A percentile compares a stretch with the other conserved stretches of the same genome.
These are phyloP conservation scores for Rubroshorea leprosula DNA, from an alignment of 345 rosid genomes.

Conservation along the genomic window DNA sequence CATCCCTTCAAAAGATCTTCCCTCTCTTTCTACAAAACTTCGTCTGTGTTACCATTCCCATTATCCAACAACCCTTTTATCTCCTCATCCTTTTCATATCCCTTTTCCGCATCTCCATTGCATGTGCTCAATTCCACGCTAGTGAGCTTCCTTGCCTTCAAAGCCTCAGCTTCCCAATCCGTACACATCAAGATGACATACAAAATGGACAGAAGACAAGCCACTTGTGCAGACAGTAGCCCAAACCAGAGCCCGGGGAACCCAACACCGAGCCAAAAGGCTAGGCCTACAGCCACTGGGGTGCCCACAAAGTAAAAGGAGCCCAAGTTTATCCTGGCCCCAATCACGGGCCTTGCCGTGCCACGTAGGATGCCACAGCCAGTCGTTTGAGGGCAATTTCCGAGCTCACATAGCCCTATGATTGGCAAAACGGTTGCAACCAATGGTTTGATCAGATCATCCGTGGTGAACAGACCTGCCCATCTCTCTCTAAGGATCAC, in stretches of 20 bases:
- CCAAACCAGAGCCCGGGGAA: constrained; percentile 94
- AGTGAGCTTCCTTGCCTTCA: constrained; percentile 55
- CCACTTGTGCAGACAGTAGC: constrained; percentile 80
- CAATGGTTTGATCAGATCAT: constrained; percentile 47
- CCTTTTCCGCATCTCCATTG: constrained; percentile 3
- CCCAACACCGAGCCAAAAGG: constrained; percentile 71
- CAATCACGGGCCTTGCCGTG: constrained; percentile 73
- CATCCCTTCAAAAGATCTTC: background rate
- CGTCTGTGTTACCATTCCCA: constrained; percentile 27
- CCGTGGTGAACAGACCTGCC: constrained; percentile 72
- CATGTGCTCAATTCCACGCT: constrained; percentile 36
- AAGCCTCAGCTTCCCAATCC: constrained; percentile 87
- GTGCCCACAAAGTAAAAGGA: constrained; percentile 94
- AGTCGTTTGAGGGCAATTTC: constrained; percentile 93
- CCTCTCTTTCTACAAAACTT: constrained; percentile 2
- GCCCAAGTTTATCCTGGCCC: constrained; percentile 75
- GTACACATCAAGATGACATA: constrained; percentile 56
- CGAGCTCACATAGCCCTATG: constrained; percentile 86
- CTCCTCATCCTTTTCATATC: constrained; percentile 32
- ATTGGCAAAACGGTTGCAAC: constrained; percentile 87
- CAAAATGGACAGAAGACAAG: constrained; percentile 64
- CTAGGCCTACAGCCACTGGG: constrained; percentile 83
- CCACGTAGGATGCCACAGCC: constrained; percentile 95
- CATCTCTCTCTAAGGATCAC: constrained; percentile 57
- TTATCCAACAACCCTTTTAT: constrained; percentile 32